A percentile compares a stretch with the other conserved stretches of the same genome.
Conservation (phyloP, 805 yeast genomes). For the Lipomyces kockii region DNA sequence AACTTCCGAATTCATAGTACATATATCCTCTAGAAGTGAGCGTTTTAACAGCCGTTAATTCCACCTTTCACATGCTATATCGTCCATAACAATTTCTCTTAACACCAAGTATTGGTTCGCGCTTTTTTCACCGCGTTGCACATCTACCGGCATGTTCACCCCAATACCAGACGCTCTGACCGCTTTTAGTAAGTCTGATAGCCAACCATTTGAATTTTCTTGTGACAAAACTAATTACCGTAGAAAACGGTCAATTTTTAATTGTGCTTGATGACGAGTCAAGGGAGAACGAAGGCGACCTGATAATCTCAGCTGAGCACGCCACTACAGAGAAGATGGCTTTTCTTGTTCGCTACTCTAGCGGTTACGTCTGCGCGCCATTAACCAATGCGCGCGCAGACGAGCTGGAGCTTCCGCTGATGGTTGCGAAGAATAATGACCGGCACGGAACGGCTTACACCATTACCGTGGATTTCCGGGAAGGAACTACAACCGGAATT, state of each 20-base stretch:
- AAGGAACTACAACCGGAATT: slow-evolving; percentile 96
- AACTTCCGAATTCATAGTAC: not conserved
- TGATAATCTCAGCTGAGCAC: slow-evolving; percentile 87
- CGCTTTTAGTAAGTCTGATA: slow-evolving; percentile 57
- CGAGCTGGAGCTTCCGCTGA: slow-evolving; percentile 73
- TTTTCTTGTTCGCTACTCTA: slow-evolving; percentile 73
- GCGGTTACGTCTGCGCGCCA: slow-evolving; percentile 93
- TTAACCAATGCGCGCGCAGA: slow-evolving; percentile 79
- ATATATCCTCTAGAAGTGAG: not conserved
- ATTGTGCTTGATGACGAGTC: slow-evolving; percentile 97
- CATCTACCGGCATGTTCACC: slow-evolving; percentile 47
- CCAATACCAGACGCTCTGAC: slow-evolving; percentile 72
- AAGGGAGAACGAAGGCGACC: slow-evolving; percentile 97
- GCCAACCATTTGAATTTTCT: not conserved
- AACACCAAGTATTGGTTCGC: too few relatives aligned
- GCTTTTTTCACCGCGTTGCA: not conserved
- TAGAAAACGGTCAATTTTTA: slow-evolving; percentile 74
- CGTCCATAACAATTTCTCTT: too few relatives aligned
- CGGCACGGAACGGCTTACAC: slow-evolving; percentile 98
- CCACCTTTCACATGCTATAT: not conserved
- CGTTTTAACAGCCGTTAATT: not conserved
- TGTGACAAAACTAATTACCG: not conserved
- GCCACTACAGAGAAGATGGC: slow-evolving; percentile 89
- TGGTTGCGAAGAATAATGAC: slow-evolving; percentile 69
- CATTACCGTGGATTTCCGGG: slow-evolving; percentile 80